Evolutionary conservation across 2,329 filamentous ascomycete genomes (phyloP), one percentile per base, ranked within the genome.

Genomic region (Apiospora hydei): DNA sequence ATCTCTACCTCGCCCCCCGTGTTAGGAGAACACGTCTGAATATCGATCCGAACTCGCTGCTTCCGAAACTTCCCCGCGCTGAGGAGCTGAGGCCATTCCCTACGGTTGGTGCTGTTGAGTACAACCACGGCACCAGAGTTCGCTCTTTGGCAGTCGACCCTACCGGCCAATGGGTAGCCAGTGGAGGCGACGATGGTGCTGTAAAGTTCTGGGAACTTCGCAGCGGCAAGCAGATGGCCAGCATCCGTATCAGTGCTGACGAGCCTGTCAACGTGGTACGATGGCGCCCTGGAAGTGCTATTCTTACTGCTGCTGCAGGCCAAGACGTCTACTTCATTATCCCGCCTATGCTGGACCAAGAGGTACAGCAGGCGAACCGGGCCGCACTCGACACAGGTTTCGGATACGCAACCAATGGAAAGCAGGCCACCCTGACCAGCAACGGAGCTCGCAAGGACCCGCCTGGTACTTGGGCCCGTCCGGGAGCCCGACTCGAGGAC

Each of bases 41-140:
- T 83, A 98, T 99, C 79, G 96, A 99, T 78, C 96, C 96, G 3
- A 93, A 93, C 82, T 97, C 94, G 49, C 86, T 99, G 69, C 88
- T 99, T 47, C 96, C 96, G 16, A 98, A 98, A 81, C 87, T 99
- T 10, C 96, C 97, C 10, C 94, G 93, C 73, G 96, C 96, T 0
- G 94, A 98, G 78, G 96, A 99, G 78, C 88, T 99, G 72, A 94
- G 94, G 78, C 96, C 96, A 1, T 99, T 98, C 87, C 96, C 96
- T 18, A 98, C 95, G 0, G 91, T 94, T 11, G 96, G 94, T 77
- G 93, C 95, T 64, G 94, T 94, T 7, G 88, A 97, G 16, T 98
- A 96, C 86, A 96, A 96, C 14, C 96, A 99, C 79, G 90, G 94
- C 74, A 96, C 96, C 21, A 91, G 95, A 71, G 95, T 99, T 47